These are phyloP conservation scores for Aspergillus nanangensis DNA, from an alignment of 495 filamentous ascomycete genomes.

Conservation along the genomic window DNA sequence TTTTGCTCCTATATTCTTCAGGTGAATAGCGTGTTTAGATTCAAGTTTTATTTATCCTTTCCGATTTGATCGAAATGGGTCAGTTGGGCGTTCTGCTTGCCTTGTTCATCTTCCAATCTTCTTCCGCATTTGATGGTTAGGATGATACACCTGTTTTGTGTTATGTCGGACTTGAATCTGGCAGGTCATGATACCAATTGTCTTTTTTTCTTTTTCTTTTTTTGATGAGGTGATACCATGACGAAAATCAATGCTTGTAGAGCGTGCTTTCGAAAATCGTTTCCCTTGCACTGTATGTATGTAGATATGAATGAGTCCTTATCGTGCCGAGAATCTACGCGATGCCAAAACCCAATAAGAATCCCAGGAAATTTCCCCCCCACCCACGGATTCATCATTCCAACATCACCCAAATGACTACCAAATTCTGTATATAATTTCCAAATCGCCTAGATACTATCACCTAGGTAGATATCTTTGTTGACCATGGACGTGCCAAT, in stretches of 20 bases:
- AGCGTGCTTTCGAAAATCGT: too few species aligned
- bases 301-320: too few species aligned
- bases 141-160: too few species aligned
- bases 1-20: conserved; percentile 14
- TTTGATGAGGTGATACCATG: too few species aligned
- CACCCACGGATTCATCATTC: neutral
- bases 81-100: conserved; percentile 10
- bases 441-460: neutral
- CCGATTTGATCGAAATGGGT: too few species aligned
- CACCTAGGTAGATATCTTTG: neutral
- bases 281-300: too few species aligned
- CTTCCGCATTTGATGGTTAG: too few species aligned
- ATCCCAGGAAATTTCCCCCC: neutral
- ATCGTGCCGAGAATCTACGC: too few species aligned
- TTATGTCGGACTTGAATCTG: neutral
- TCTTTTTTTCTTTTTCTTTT: too few species aligned
- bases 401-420: neutral
- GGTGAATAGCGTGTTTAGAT: conserved; percentile 27
- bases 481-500: conserved; percentile 45
- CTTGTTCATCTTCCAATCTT: neutral
- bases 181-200: neutral
- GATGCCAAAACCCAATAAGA: too few species aligned
- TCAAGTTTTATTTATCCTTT: conserved; percentile 15
- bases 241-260: too few species aligned
- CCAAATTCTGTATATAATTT: neutral